A percentile compares a stretch with the other conserved stretches of the same genome.
These are phyloP conservation scores for Cyberlindnera americana DNA, from an alignment of 805 yeast species.

Conservation along the genomic window DNA sequence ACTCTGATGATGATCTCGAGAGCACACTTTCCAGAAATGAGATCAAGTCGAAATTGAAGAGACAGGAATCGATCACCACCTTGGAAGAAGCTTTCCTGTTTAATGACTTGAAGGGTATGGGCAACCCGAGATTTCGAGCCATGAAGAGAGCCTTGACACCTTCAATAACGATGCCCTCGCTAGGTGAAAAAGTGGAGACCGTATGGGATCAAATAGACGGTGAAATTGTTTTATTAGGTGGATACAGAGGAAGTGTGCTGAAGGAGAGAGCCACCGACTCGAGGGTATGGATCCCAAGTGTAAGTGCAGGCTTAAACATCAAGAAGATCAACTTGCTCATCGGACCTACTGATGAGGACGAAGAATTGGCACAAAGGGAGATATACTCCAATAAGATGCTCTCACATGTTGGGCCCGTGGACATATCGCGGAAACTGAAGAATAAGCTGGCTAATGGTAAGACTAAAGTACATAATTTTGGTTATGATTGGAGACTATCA, in stretches of 20 bases:
- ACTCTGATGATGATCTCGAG: constrained; percentile 12
- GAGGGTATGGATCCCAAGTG: constrained; percentile 76
- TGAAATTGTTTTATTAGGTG: constrained; percentile 78
- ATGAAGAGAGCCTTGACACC: constrained; percentile 59
- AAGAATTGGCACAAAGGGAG: constrained; percentile 45
- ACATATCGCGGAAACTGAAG: constrained; percentile 61
- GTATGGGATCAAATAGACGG: constrained; percentile 66
- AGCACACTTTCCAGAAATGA: constrained; percentile 16
- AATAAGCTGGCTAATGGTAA: constrained; percentile 55
- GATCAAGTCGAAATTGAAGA: constrained; percentile 33
- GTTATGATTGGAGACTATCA: constrained; percentile 93
- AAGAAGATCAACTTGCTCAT: constrained; percentile 64
- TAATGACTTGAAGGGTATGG: constrained; percentile 49
- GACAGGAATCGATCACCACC: constrained; percentile 58
- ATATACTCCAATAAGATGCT: constrained; percentile 75
- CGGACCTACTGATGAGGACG: constrained; percentile 74
- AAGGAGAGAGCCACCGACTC: constrained; percentile 60
- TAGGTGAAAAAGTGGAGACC: constrained; percentile 24
- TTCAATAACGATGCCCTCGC: constrained; percentile 31
- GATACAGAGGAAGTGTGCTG: constrained; percentile 80
- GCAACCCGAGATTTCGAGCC: constrained; percentile 67
- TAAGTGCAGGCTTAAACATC: constrained; percentile 78
- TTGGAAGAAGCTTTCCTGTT: constrained; percentile 61
- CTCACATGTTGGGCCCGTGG: constrained; percentile 84
- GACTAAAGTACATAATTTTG: constrained; percentile 65